Percentiles rank a stretch among this genome's conserved stretches.
Conservation (phyloP, 306 rosid genomes). For the Potentilla sterilis region DNA sequence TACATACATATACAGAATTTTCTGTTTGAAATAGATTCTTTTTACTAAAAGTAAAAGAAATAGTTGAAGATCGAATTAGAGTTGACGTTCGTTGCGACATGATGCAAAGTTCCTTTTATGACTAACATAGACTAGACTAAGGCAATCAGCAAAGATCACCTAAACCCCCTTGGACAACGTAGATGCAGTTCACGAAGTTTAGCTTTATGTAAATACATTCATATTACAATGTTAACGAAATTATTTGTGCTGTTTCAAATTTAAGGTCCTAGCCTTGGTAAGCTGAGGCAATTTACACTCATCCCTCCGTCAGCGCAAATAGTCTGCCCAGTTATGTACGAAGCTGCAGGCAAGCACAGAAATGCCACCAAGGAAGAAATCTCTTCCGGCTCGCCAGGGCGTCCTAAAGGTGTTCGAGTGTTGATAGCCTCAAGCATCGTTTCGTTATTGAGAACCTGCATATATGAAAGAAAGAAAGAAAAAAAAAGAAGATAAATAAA, state of each 20-base stretch:
- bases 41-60: too few relatives aligned
- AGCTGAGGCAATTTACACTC: constrained; percentile 12
- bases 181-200: too few relatives aligned
- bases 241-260: neutral
- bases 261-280: neutral
- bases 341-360: constrained; percentile 36
- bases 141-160: too few relatives aligned
- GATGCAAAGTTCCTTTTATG: too few relatives aligned
- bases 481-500: neutral
- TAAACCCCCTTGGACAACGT: too few relatives aligned
- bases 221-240: too few relatives aligned
- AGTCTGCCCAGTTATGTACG: constrained; percentile 38
- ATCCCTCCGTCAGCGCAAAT: constrained; percentile 28
- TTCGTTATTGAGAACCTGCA: constrained; percentile 28
- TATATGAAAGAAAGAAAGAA: neutral
- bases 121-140: too few relatives aligned
- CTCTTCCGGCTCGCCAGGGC: constrained; percentile 27
- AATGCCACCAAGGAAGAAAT: constrained; percentile 29
- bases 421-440: neutral
- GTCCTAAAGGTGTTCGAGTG: constrained; percentile 26
- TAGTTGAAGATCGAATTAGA: too few relatives aligned
- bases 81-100: too few relatives aligned
- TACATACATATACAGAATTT: too few relatives aligned
- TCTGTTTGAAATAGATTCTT: too few relatives aligned
- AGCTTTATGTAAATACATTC: too few relatives aligned